Evolutionary conservation across 2,329 filamentous ascomycete genomes (phyloP), one percentile per base, ranked within the genome.

Genomic region (Cordyceps javanica): DNA sequence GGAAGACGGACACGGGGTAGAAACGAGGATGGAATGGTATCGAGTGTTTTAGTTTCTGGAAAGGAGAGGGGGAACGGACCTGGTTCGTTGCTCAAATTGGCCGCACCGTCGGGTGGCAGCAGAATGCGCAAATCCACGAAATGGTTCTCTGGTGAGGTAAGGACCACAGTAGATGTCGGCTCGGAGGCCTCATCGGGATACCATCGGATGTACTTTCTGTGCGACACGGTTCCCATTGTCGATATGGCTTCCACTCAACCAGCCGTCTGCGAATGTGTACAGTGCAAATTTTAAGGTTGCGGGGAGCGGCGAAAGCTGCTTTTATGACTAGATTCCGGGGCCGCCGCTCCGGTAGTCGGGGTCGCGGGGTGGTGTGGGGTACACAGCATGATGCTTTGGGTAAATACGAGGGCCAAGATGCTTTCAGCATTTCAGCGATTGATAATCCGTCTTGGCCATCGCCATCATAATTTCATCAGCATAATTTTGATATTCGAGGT

Each of bases 71-170:
- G 6, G 32, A 3, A 53, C 50, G 19, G 6, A 58, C 57, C 50
- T 5, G 57, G 49, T 5, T 54, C 57, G 10, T 42, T 16, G 44
- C 50, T 54, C 14, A 58, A 21, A 34, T 46, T 42, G 3, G 30
- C 26, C 39, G 60, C 52, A 9, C 59, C 59, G 23, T 55, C 57
- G n/a, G 60, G 59, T n/a, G 68, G 66, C 19, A 70, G 63, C 16
- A 79, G 66, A 52, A 86, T 73, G 41, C 86, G 80, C 23, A 88
- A 66, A 64, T 89, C 86, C 38, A 88, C 79, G 65, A 86, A 89
- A 38, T 74, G 77, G 30, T 73, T 73, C 26, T 68, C 66, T 1
- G 82, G 79, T 3, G 82, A 82, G 0, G 86, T 88, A 46, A 89
- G 72, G 13, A 89, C 86, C 4, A 87, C 66, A 0, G 86, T 88